phyloP scores from a whole-genome alignment of 1,284 basidiomycete genomes.

The Trichosporon sp. region DNA sequence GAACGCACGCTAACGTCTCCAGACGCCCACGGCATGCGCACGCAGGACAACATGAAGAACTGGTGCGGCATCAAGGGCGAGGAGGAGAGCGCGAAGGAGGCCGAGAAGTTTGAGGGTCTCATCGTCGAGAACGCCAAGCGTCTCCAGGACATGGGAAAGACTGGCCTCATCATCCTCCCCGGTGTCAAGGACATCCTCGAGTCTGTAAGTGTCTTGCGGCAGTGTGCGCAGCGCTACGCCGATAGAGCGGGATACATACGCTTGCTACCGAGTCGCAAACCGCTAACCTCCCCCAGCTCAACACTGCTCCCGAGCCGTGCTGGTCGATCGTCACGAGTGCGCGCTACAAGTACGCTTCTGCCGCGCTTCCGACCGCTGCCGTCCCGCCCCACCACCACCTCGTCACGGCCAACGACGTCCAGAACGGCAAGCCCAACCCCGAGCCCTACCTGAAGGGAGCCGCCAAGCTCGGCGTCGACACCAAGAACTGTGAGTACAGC shows the following conservation, averaged over 20 bases:
- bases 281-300: conserved; percentile 57
- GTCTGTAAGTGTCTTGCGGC: background rate
- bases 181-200: conserved; percentile 47
- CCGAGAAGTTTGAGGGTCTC: conserved; percentile 52
- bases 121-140: conserved; percentile 51
- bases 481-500: conserved; percentile 45
- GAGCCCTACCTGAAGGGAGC: conserved; percentile 67
- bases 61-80: conserved; percentile 67
- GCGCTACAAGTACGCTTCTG: conserved; percentile 67
- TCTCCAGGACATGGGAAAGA: conserved; percentile 49
- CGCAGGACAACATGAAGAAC: conserved; percentile 71
- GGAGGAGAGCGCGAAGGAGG: conserved; percentile 47
- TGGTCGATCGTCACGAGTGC: conserved; percentile 85
- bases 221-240: background rate
- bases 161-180: conserved; percentile 52
- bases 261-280: background rate
- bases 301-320: conserved; percentile 69
- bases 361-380: conserved; percentile 65
- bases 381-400: conserved; percentile 64
- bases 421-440: conserved; percentile 75
- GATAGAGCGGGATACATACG: conserved; percentile 8
- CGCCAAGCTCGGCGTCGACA: conserved; percentile 41
- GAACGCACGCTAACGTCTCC: conserved; percentile 2
- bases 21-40: conserved; percentile 75
- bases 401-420: conserved; percentile 74